Evolutionary conservation across 352 stramenopile species (phyloP), one percentile per base, ranked within the genome.

Genomic region (Pythium folliculosum): DNA sequence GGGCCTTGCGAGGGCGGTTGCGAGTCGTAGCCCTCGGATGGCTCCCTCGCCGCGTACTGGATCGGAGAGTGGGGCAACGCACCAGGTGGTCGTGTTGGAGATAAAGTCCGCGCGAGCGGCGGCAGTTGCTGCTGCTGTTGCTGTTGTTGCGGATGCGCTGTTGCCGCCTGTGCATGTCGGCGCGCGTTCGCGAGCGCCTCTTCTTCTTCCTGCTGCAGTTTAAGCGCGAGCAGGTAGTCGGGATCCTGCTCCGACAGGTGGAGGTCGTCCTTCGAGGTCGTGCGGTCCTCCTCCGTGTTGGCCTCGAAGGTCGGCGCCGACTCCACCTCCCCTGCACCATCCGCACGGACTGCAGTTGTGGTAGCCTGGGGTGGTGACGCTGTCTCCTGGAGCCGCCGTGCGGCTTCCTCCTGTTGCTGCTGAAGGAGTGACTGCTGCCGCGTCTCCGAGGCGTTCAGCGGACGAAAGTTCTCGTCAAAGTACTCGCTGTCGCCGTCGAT

Each of bases 401-500:
- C 66, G 14, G 52, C 73, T 44, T 89, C 74, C 23, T 90, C 74
- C 23, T 90, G 82, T 21, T 90, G 83, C 25, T 87, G 78, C 12
- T 77, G 83, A 4, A 92, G 53, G 14, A 95, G 80, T 38, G 69
- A 83, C 47, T 93, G 71, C 65, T 95, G 87, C 8, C 85, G 82
- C 27, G 80, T 88, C 53, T 92, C 76, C 2, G 75, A 81, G 2
- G 75, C 81, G 27, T 89, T 91, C 10, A 93, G 69, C 8, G 81
- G 76, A 14, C 72, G 75, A 65, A 96, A 96, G 19, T 80, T 72
- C 1, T 77, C 72, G 37, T 94, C 80, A 22, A 88, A 78, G 65
- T 94, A 96, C 63, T 92, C 85, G 0, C 77, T 86, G 30, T 96
- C 86, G 16, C 88, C 88, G 55, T 94, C 86, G 50, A 96, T 96